Evolutionary conservation across 495 filamentous ascomycete genomes (phyloP).

Genomic region (Thermochaetoides thermophila): DNA sequence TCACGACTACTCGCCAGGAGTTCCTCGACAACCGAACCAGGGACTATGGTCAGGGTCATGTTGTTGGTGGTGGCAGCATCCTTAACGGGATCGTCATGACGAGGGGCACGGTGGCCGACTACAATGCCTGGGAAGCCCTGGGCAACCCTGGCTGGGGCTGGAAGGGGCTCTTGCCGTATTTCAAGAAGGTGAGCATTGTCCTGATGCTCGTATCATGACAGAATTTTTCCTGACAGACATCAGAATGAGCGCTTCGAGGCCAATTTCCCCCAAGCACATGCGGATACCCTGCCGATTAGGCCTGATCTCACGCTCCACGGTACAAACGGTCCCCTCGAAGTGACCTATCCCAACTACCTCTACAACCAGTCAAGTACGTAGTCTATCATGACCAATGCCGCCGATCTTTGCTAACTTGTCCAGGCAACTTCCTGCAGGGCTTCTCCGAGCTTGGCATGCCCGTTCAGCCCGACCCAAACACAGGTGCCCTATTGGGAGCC

Average conservation of each 20-base stretch:
- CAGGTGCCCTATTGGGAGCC: slow-evolving; percentile 32
- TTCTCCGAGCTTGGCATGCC: slow-evolving; percentile 36
- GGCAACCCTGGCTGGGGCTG: slow-evolving; percentile 55
- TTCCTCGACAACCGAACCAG: slow-evolving; percentile 25
- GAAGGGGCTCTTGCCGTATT: slow-evolving; percentile 43
- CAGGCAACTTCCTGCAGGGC: slow-evolving; percentile 37
- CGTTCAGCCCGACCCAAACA: slow-evolving; percentile 29
- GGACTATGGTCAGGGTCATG: slow-evolving; percentile 24
- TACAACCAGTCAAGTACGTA: slow-evolving; percentile 32
- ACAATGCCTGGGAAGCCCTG: slow-evolving; percentile 42
- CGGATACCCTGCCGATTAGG: slow-evolving; percentile 20
- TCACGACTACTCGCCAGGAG: slow-evolving; percentile 12
- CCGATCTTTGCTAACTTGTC: not conserved
- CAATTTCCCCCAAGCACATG: slow-evolving; percentile 8
- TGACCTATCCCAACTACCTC: slow-evolving; percentile 37
- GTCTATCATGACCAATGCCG: not conserved
- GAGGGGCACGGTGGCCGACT: slow-evolving; percentile 31
- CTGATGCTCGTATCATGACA: not conserved
- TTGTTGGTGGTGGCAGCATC: slow-evolving; percentile 32
- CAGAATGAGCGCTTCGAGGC: slow-evolving; percentile 13
- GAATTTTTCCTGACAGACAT: slow-evolving; percentile 1
- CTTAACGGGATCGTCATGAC: slow-evolving; percentile 34
- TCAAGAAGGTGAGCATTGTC: slow-evolving; percentile 27
- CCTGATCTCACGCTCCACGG: slow-evolving; percentile 22
- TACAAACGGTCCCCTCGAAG: slow-evolving; percentile 30